Base-by-base conservation (phyloP, 164 flowering plant species). In the Liquidambar formosana region DNA sequence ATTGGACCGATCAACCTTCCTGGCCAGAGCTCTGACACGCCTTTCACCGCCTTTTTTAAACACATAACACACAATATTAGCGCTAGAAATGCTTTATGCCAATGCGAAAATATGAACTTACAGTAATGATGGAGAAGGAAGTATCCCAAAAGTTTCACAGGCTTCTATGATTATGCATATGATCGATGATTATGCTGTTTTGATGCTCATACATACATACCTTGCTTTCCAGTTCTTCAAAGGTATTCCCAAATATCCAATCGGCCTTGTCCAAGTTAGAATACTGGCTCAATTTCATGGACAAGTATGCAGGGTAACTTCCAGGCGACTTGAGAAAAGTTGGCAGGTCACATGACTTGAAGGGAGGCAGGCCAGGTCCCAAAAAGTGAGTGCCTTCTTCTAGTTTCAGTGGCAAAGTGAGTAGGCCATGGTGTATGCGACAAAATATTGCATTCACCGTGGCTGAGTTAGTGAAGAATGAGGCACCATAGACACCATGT, bases 1-100 rank as follows among this genome's bases (percentile, higher is more conserved):
- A 78, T 83, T 3, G 89, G 89, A 8, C 89, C 86, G 2, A 85
- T 78, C 56, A 80, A n/a, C 71, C 66, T 76, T 47, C 66, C 81
- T 5, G 78, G 77, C 76, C 76, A 78, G 3, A 45, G 43, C 15
- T 82, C 73, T 4, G 68, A 43, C 22, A 68, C 44, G 11, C 73
- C 71, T 45, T 78, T 68, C 56, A 67, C 80, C 28, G 51, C 81
- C 81, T 82, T 22, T 27, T 46, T 53, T 11, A 41, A n/a, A 44
- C 15, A 16, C 4, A 41, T 1, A 13, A 49, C 16, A 1, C 53
- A 49, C n/a, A 49, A 49, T 49, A 49, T 49, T 16, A 49, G 53
- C 5, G 2, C 19, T 49, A 16, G 22, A 6, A 47, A 23, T 26
- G 41, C 4, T 33, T 33, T 33, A 33, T 33, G 6, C 6, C 41